Evolutionary conservation across 176 grass and related monocot genomes (phyloP), one percentile per base, ranked within the genome.

Genomic region (Phoenix roebelenii): DNA sequence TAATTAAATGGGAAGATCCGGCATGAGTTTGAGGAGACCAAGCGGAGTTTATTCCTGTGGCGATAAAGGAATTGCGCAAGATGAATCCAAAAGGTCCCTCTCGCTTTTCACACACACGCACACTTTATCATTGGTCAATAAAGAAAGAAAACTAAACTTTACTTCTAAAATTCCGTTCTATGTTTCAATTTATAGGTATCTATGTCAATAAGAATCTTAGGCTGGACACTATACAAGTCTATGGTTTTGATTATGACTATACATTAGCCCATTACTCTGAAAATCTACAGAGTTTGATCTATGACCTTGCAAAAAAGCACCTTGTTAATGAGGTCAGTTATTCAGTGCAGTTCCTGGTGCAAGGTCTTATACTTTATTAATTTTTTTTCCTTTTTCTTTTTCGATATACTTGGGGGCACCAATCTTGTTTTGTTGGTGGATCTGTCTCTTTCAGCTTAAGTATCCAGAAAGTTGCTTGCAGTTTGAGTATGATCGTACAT

Each of bases 211-310:
- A 88, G 72, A 98, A 89, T 55, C 69, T 92, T 26, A 92, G 89
- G 18, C 68, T 98, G 35, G 87, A 85, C 0, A 81, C 82, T 63
- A 68, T 98, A 23, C 84, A 98, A 20, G 88, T 98, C n/a, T 98
- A 92, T 39, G 93, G 93, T 51, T 98, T 98, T 32, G 93, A 98
- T 77, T 98, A 92, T 18, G 87, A 98, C 73, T 98, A 98, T 79
- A 98, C 93, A 3, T 73, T 98, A 25, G 81, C 84, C 0, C 93
- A 89, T 73, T 98, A 98, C 80, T 74, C 88, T 0, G 88, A 85
- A 20, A 78, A 98, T 59, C 59, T 98, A 49, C 81, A 92, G 49
- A 74, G 77, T 66, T 67, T 98, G 64, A 89, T 92, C 62, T 98
- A 98, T 23, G 84, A 98, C 60, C 87, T 92, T 54, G 93, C 93